Percentiles rank a stretch among this genome's conserved stretches.
Evolutionary conservation across 768 basidiomycete genomes (phyloP).

Genomic region (Pleurotus giganteus): DNA sequence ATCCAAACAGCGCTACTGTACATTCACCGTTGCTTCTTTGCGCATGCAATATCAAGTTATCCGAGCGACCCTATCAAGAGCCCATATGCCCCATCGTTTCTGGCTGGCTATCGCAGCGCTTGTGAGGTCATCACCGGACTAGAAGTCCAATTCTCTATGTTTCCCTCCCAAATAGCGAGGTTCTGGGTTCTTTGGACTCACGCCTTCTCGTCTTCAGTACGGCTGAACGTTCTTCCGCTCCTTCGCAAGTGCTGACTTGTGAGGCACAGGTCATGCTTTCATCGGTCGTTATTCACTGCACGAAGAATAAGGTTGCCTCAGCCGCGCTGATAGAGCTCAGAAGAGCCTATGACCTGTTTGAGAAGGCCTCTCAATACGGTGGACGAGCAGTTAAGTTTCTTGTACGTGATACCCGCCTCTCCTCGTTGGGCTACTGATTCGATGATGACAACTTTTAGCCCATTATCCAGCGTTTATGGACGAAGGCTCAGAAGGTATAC

Average conservation of each 20-base stretch:
- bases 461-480: conserved; percentile 57
- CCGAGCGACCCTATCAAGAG: conserved; percentile 69
- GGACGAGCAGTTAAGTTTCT: conserved; percentile 71
- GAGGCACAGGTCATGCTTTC: conserved; percentile 64
- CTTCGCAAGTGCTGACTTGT: conserved; percentile 8
- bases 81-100: conserved; percentile 62
- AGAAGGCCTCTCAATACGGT: conserved; percentile 56
- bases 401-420: conserved; percentile 26
- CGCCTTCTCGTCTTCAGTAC: conserved; percentile 62
- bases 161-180: conserved; percentile 57
- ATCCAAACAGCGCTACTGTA: conserved; percentile 56
- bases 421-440: neutral
- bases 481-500: conserved; percentile 57
- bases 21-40: conserved; percentile 75
- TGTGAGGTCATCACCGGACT: conserved; percentile 54
- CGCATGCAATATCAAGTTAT: conserved; percentile 64
- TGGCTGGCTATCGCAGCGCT: conserved; percentile 67
- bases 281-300: conserved; percentile 71
- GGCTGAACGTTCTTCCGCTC: conserved; percentile 17
- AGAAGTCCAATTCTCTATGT: conserved; percentile 44
- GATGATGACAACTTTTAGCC: conserved; percentile 40
- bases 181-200: conserved; percentile 78
- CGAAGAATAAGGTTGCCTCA: conserved; percentile 64
- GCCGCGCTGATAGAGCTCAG: conserved; percentile 69
- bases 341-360: conserved; percentile 62